A percentile compares a stretch with the other conserved stretches of the same genome.
These are phyloP conservation scores for Pinus tabuliformis DNA, from an alignment of 75 land plant genomes.

Conservation along the genomic window DNA sequence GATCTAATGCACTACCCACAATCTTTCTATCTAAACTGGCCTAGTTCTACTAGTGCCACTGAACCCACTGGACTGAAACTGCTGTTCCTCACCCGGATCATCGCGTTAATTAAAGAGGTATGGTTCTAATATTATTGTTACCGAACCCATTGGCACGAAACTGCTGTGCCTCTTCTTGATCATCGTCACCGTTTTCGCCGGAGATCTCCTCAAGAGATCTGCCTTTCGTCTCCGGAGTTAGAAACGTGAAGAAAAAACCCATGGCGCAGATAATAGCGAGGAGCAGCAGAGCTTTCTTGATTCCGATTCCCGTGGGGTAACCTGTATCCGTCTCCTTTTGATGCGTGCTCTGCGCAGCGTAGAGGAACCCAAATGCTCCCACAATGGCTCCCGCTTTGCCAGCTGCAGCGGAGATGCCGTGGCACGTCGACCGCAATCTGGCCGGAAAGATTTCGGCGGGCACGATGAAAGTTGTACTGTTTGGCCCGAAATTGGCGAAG, in stretches of 20 bases:
- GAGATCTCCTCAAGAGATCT: conserved; percentile 33
- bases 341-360: conserved; percentile 38
- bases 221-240: conserved; percentile 50
- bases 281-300: conserved; percentile 35
- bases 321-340: conserved; percentile 27
- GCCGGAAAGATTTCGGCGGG: conserved; percentile 62
- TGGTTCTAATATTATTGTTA: too few relatives aligned
- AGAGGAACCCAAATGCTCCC: conserved; percentile 48
- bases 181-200: conserved; percentile 14
- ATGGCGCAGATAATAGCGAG: conserved; percentile 23
- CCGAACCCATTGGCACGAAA: too few relatives aligned
- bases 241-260: conserved; percentile 41
- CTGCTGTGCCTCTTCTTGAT: not conserved
- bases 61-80: too few relatives aligned
- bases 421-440: conserved; percentile 45
- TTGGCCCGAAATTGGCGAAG: conserved; percentile 24
- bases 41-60: too few relatives aligned
- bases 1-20: too few relatives aligned
- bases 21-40: too few relatives aligned
- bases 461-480: conserved; percentile 46
- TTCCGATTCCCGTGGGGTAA: conserved; percentile 41
- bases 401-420: conserved; percentile 10
- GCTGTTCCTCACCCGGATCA: too few relatives aligned
- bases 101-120: too few relatives aligned
- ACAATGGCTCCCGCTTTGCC: conserved; percentile 58